Conservation (phyloP, 2,329 filamentous ascomycete species). For the Bipolaris cookei region DNA sequence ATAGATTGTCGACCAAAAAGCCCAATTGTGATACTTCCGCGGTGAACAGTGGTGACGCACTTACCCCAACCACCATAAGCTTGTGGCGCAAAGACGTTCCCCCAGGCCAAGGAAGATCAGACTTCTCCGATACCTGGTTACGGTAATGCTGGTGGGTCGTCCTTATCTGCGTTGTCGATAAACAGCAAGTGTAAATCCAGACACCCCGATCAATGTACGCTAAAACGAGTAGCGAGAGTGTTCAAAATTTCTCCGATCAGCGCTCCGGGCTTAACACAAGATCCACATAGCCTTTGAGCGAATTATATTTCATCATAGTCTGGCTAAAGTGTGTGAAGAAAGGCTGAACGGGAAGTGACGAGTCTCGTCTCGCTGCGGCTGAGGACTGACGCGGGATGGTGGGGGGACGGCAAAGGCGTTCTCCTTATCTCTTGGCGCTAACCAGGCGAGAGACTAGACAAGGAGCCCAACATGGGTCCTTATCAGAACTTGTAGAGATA, state of each 20-base stretch:
- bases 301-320: slow-evolving; percentile 16
- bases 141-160: slow-evolving; percentile 23
- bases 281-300: slow-evolving; percentile 13
- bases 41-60: slow-evolving; percentile 41
- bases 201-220: slow-evolving; percentile 26
- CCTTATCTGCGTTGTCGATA: slow-evolving; percentile 37
- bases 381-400: slow-evolving; percentile 38
- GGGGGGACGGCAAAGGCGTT: slow-evolving; percentile 40
- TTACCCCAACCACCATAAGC: slow-evolving; percentile 27
- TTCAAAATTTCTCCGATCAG: slow-evolving; percentile 23
- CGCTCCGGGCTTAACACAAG: slow-evolving; percentile 22
- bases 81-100: slow-evolving; percentile 25
- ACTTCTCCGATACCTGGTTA: slow-evolving; percentile 27
- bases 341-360: slow-evolving; percentile 27
- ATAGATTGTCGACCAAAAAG: slow-evolving; percentile 27
- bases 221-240: slow-evolving; percentile 15
- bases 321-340: slow-evolving; percentile 8
- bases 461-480: slow-evolving; percentile 30
- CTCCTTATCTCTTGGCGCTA: slow-evolving; percentile 46
- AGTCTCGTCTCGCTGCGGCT: slow-evolving; percentile 22
- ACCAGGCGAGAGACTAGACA: slow-evolving; percentile 29
- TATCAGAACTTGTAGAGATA: slow-evolving; percentile 40
- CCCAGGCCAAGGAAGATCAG: slow-evolving; percentile 33
- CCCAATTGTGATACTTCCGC: slow-evolving; percentile 42
- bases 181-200: slow-evolving; percentile 16